These are phyloP conservation scores for Sporothrix globosa DNA, from an alignment of 2,329 filamentous ascomycete species.

Conservation along the genomic window DNA sequence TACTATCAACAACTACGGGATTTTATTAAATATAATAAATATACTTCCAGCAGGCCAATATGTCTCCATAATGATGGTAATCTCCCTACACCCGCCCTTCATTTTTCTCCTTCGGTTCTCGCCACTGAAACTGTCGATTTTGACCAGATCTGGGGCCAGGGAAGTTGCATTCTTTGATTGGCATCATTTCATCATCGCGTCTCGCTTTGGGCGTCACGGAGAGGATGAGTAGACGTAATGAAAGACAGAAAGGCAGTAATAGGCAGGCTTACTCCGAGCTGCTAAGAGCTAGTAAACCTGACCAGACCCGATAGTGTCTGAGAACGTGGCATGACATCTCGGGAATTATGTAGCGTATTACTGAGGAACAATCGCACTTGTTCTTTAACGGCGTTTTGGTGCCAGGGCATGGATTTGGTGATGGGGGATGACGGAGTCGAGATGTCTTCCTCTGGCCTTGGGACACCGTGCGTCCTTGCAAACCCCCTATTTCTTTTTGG, in stretches of 20 bases:
- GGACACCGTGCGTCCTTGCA: not conserved
- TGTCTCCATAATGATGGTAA: not conserved
- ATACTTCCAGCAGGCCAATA: not conserved
- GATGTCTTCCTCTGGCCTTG: not conserved
- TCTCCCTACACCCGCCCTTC: not conserved
- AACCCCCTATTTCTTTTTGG: not conserved
- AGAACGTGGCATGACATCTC: not conserved
- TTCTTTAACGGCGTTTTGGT: not conserved
- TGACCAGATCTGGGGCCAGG: not conserved
- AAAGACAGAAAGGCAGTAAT: not conserved
- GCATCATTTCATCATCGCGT: not conserved
- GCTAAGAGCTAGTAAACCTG: conserved; percentile 5
- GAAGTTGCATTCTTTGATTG: not conserved
- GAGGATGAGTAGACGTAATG: not conserved
- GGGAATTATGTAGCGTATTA: conserved; percentile 10
- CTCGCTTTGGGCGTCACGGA: not conserved
- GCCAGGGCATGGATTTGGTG: not conserved
- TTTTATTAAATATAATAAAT: too few species aligned
- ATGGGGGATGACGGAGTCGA: not conserved
- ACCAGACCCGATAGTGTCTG: not conserved
- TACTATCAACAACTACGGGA: too few species aligned
- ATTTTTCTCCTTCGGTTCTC: not conserved
- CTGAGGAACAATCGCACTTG: not conserved
- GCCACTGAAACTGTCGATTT: not conserved
- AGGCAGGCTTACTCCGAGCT: conserved; percentile 25